Conservation (phyloP, 768 basidiomycete genomes). For the Mycena sanguinolenta region DNA sequence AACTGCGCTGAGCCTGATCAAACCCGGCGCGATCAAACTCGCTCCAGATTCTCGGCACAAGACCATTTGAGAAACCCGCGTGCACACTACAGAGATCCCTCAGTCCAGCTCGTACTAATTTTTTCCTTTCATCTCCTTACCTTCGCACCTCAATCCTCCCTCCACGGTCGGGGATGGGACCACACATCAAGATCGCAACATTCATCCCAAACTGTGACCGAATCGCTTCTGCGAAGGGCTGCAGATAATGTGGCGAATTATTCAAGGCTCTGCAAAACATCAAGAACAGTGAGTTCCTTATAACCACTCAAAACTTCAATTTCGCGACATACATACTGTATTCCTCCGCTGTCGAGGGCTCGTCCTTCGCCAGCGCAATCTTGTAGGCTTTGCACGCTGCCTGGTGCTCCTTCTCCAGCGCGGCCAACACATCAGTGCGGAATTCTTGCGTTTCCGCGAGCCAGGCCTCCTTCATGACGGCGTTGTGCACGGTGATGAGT, state of each 20-base stretch:
- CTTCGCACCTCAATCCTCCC: slow-evolving; percentile 28
- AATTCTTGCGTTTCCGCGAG: not conserved
- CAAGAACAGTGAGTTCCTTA: not conserved
- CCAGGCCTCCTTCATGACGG: slow-evolving; percentile 2
- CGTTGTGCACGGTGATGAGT: not conserved
- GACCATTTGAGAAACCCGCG: not conserved
- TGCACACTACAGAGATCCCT: too few species aligned
- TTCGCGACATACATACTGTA: not conserved
- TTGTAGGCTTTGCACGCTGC: not conserved
- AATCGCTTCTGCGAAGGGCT: slow-evolving; percentile 13
- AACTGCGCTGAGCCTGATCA: not conserved
- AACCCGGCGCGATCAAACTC: not conserved
- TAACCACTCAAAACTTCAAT: not conserved
- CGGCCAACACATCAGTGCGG: not conserved
- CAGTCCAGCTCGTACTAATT: too few species aligned
- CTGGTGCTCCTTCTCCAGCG: not conserved
- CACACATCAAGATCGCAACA: slow-evolving; percentile 20
- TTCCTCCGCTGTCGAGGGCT: not conserved
- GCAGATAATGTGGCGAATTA: slow-evolving; percentile 19
- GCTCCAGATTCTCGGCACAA: not conserved
- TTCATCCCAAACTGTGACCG: slow-evolving; percentile 8
- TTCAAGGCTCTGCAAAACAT: not conserved
- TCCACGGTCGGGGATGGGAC: slow-evolving; percentile 18
- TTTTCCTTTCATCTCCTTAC: too few species aligned
- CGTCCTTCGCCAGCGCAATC: not conserved